Evolutionary conservation across 306 rosid species (phyloP).

Genomic region (Quercus robur): DNA sequence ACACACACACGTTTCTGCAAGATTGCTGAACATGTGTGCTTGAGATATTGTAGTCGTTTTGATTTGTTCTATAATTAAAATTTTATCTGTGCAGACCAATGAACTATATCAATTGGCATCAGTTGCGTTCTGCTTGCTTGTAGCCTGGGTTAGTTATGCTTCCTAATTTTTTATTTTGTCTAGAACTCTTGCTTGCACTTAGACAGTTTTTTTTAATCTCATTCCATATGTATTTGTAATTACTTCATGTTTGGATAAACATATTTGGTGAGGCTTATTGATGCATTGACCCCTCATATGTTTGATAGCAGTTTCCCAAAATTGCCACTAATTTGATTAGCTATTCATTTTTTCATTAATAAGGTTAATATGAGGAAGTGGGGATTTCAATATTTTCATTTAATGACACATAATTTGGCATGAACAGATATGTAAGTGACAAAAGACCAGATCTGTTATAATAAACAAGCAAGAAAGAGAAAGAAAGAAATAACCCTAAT

Average conservation of each 20-base stretch:
- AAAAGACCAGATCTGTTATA: too few relatives aligned
- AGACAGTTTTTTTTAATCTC: background rate
- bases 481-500: too few relatives aligned
- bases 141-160: constrained; percentile 78
- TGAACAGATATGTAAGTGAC: background rate
- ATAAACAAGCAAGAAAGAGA: too few relatives aligned
- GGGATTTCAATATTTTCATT: background rate
- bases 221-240: background rate
- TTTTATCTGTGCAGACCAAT: constrained; percentile 66
- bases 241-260: background rate
- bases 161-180: constrained; percentile 24
- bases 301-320: background rate
- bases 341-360: background rate
- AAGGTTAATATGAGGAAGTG: background rate
- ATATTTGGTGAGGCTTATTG: background rate
- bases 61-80: constrained; percentile 5
- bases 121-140: constrained; percentile 95
- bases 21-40: background rate
- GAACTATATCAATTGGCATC: constrained; percentile 96
- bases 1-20: background rate
- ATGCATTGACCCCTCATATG: background rate
- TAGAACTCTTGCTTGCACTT: background rate
- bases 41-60: background rate
- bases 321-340: background rate
- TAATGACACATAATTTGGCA: background rate